Evolutionary conservation across 805 yeast species (phyloP), one percentile per base, ranked within the genome.

Genomic region (Metschnikowia borealis): DNA sequence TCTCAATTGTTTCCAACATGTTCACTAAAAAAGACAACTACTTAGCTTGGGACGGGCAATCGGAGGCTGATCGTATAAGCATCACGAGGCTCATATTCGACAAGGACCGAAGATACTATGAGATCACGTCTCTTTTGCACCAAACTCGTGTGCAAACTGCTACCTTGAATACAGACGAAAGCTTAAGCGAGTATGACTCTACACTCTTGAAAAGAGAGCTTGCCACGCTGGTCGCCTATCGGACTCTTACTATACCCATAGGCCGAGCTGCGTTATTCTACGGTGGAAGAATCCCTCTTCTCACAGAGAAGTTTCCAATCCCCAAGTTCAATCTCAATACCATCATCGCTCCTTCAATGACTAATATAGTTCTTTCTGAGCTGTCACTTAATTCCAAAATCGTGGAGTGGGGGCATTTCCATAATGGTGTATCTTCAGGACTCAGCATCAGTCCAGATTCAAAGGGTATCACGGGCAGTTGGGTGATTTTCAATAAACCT

Each of bases 401-500:
- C 3, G 63, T 78, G 35, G 80, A 81, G 37, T 90, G 97, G 97
- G 96, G 96, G 0, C 80, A 82, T 54, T 94, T 94, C 63, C 97
- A 92, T 59, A 88, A 87, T 58, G 99, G 99, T 14, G 96, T 84
- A 0, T 83, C 96, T 2, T 78, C 92, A 1, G 99, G 97, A 0
- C 68, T 94, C 45, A 83, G 85, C 49, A 82, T 92, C 6, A 81
- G 92, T 4, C 76, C 74, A 48, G 81, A 79, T 43, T 81, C 89
- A 0, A 77, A 78, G 38, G 89, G 88, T 7, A 82, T 89, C 7
- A 78, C 82, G 7, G 96, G 97, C 0, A 83, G 95, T 58, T 92
- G 98, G 98, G 87, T 92, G 35, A 85, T 86, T 0, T 89, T 87
- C 63, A 89, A 89, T 58, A 85, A 84, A 57, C 96, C 96, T 0